Percentiles rank a stretch among this genome's conserved stretches.
Evolutionary conservation across 305 asterid genomes (phyloP).

Genomic region (Fraxinus floribunda): DNA sequence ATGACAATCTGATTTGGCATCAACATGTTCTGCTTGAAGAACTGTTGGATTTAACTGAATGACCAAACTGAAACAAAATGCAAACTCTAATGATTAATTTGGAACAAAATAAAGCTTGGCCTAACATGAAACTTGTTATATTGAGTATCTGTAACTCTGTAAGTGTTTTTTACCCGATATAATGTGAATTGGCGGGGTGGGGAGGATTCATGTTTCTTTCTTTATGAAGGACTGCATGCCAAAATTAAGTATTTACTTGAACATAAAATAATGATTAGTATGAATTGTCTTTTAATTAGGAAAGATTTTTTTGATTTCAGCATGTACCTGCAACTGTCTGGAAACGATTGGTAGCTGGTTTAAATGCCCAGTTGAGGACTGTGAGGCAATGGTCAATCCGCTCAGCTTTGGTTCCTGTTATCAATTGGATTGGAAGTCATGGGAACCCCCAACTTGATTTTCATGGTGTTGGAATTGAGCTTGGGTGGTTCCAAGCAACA

Average conservation of each 20-base stretch:
- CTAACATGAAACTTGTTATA: background rate
- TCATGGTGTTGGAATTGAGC: conserved; percentile 83
- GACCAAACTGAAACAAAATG: background rate
- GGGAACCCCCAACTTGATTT: conserved; percentile 92
- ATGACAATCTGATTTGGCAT: background rate
- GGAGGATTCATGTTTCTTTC: background rate
- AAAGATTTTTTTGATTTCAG: conserved; percentile 40
- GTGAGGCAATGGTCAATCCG: conserved; percentile 75
- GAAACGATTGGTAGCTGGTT: conserved; percentile 91
- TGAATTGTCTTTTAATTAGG: conserved; percentile 25
- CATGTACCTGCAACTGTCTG: conserved; percentile 93
- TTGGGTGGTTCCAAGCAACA: conserved; percentile 96
- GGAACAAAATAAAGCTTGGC: background rate
- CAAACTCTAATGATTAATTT: background rate
- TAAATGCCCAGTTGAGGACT: conserved; percentile 87
- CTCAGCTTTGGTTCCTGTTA: conserved; percentile 62
- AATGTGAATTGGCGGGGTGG: background rate
- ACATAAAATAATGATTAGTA: background rate
- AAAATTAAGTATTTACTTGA: background rate
- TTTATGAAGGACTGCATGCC: background rate
- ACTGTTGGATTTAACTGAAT: background rate
- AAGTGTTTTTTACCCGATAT: background rate
- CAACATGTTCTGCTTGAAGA: background rate
- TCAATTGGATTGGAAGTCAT: conserved; percentile 78
- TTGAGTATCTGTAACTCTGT: background rate